A percentile compares a stretch with the other conserved stretches of the same genome.
These are phyloP conservation scores for Fraxinus albicans DNA, from an alignment of 305 asterid genomes.

Conservation along the genomic window DNA sequence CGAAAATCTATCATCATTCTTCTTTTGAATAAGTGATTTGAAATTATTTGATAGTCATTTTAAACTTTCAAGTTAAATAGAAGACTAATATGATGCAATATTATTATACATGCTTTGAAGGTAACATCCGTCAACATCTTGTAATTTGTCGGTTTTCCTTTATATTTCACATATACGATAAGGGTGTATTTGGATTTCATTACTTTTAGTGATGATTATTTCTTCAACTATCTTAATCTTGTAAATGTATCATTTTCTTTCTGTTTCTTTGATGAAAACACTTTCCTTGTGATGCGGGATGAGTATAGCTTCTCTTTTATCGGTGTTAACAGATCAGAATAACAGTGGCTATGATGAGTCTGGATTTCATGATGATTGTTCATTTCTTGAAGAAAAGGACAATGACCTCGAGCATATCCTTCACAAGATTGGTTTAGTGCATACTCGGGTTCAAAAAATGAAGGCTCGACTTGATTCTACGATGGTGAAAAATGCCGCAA, in stretches of 20 bases:
- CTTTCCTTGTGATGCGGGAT: not conserved
- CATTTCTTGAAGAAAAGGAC: constrained; percentile 48
- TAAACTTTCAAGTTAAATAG: not conserved
- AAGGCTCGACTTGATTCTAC: constrained; percentile 63
- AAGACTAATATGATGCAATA: not conserved
- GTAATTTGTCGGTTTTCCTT: not conserved
- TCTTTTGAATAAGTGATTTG: not conserved
- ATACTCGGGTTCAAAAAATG: constrained; percentile 61
- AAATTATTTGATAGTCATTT: not conserved
- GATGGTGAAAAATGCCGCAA: constrained; percentile 54
- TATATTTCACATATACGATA: not conserved
- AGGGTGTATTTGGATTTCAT: not conserved
- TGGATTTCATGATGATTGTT: constrained; percentile 42
- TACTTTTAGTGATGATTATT: not conserved
- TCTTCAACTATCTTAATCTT: not conserved
- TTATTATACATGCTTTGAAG: not conserved
- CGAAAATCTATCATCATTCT: not conserved
- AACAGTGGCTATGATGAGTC: constrained; percentile 44
- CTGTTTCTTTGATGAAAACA: not conserved
- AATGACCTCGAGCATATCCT: constrained; percentile 59
- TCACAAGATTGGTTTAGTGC: constrained; percentile 61
- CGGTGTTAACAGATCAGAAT: constrained; percentile 42
- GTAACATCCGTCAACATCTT: not conserved
- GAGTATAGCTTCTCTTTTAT: not conserved
- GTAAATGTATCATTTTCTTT: not conserved